phyloP scores from a whole-genome alignment of 2,329 filamentous ascomycete species.

The Parascedosporium putredinis region DNA sequence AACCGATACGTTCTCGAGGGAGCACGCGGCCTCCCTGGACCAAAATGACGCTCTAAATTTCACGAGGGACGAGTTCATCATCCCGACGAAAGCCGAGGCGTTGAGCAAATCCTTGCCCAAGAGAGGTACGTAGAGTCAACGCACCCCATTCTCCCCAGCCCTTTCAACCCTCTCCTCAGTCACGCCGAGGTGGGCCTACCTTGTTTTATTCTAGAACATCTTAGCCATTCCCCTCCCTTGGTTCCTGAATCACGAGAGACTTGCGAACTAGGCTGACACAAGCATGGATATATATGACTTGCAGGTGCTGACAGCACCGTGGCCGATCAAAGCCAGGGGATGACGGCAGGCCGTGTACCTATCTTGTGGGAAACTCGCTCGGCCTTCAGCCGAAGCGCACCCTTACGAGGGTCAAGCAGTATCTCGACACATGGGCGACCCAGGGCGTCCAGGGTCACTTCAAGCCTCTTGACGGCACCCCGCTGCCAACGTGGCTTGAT shows the following conservation, averaged over 20 bases:
- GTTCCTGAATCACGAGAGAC: neutral
- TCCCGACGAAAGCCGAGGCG: slow-evolving; percentile 41
- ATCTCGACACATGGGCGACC: slow-evolving; percentile 67
- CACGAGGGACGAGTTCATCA: slow-evolving; percentile 57
- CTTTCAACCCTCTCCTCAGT: neutral
- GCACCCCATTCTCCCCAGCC: neutral
- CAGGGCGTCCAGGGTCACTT: slow-evolving; percentile 78
- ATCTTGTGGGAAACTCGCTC: slow-evolving; percentile 84
- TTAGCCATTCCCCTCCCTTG: neutral
- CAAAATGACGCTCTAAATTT: slow-evolving; percentile 40
- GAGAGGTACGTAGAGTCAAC: slow-evolving; percentile 11
- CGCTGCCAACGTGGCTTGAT: slow-evolving; percentile 61
- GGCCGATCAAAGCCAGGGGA: neutral
- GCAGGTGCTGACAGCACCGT: neutral
- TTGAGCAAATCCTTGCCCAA: slow-evolving; percentile 18
- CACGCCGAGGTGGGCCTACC: too few species aligned
- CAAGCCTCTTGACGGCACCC: slow-evolving; percentile 52
- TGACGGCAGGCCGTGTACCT: slow-evolving; percentile 38
- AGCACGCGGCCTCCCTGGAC: slow-evolving; percentile 31
- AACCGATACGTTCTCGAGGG: slow-evolving; percentile 6
- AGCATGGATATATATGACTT: neutral
- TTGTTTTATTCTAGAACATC: slow-evolving; percentile 5
- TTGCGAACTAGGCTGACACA: neutral
- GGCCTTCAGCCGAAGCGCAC: slow-evolving; percentile 62
- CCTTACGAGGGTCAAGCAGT: slow-evolving; percentile 52